Evolutionary conservation across 768 basidiomycete genomes (phyloP).

Genomic region (Suillus clintonianus): DNA sequence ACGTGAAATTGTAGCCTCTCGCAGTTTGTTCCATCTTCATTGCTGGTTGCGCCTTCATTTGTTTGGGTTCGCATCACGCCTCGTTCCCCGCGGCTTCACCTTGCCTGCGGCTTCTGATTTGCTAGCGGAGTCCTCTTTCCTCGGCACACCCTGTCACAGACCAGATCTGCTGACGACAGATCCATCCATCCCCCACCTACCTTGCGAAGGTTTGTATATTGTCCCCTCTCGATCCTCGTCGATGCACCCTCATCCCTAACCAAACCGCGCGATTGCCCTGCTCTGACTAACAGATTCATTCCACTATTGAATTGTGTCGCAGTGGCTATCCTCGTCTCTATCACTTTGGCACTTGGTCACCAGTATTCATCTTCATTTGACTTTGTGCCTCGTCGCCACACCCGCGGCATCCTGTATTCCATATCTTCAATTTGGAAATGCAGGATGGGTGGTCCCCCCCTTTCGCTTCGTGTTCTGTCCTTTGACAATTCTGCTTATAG

Average conservation of each 20-base stretch:
- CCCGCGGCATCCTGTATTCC: conserved; percentile 16
- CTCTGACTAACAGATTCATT: background rate
- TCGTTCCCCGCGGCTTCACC: background rate
- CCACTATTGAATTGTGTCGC: background rate
- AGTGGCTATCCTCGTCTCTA: background rate
- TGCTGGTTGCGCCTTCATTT: background rate
- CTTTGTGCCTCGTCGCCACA: conserved; percentile 1
- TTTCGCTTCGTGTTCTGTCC: background rate
- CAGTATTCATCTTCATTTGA: background rate
- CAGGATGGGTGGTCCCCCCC: background rate
- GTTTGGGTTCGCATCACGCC: background rate
- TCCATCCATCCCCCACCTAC: background rate
- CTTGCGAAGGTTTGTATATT: background rate
- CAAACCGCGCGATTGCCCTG: background rate
- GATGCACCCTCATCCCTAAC: background rate
- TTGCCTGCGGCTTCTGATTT: background rate
- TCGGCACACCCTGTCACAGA: background rate
- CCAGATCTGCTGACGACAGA: background rate
- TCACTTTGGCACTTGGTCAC: background rate
- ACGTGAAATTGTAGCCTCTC: too few species aligned
- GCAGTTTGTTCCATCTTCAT: background rate
- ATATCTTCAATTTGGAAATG: conserved; percentile 16
- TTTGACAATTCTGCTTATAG: background rate
- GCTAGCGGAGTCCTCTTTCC: background rate
- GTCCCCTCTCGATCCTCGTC: too few species aligned